phyloP scores from a whole-genome alignment of 306 rosid species.

The Fragaria ananassa region DNA sequence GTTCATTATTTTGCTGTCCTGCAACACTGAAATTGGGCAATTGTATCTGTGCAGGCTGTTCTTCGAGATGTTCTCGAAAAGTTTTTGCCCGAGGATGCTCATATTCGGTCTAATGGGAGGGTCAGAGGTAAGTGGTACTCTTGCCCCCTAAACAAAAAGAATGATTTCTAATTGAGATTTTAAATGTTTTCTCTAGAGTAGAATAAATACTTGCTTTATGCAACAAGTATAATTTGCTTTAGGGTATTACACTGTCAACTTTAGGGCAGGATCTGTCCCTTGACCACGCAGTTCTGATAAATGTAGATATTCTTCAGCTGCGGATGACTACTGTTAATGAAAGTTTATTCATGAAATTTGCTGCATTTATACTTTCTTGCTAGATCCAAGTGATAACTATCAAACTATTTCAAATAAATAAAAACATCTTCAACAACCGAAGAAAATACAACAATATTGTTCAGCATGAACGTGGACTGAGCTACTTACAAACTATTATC shows the following conservation, averaged over 20 bases:
- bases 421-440: too few species aligned
- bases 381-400: neutral
- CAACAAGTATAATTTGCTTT: neutral
- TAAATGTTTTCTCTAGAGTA: neutral
- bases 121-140: slow-evolving; percentile 63
- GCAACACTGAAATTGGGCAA: neutral
- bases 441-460: neutral
- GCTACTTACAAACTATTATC: neutral
- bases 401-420: neutral
- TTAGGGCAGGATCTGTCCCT: too few species aligned
- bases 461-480: neutral
- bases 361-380: neutral
- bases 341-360: neutral
- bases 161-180: neutral
- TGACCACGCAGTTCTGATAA: too few species aligned
- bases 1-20: neutral
- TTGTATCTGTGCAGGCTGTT: slow-evolving; percentile 65
- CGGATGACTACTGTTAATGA: neutral
- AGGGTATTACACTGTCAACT: too few species aligned
- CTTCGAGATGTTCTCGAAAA: slow-evolving; percentile 70
- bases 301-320: neutral
- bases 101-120: slow-evolving; percentile 79
- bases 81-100: slow-evolving; percentile 82
- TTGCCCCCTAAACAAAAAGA: neutral
- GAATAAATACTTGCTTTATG: neutral